Evolutionary conservation across 805 yeast species (phyloP), one percentile per base, ranked within the genome.

Genomic region (Starmerella etchellsii): DNA sequence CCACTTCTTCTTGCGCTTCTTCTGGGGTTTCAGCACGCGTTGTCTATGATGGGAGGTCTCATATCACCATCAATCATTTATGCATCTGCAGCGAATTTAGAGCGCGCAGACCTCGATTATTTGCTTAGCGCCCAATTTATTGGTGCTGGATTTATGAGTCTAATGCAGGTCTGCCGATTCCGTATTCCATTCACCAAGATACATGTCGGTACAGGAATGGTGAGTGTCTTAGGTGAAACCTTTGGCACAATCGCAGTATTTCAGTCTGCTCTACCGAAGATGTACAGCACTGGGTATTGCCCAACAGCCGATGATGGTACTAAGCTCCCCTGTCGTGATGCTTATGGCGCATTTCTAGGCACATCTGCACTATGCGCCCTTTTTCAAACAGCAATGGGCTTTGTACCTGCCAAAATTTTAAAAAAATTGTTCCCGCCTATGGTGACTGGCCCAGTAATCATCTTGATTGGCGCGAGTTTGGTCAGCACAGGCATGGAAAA

Each of bases 371-470:
- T 73, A 19, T 82, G 94, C 62, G 81, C 84, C 3, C 65, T 87
- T 27, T 54, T 85, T 18, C 93, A 82, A 65, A 67, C 85, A 31
- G 51, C 69, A 8, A 57, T 82, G 38, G 78, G 94, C 0, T 85
- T 87, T 59, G 59, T 78, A 50, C 95, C 96, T 10, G 75, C 94
- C 4, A 69, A 66, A 28, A 49, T 69, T 13, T 67, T 85, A 49
- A 84, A 81, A 58, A 74, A 68, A 45, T 54, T 81, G 28, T 85
- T 85, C 66, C 95, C 95, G 18, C 87, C 94, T 29, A 63, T 83
- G 39, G 95, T 87, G 46, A 85, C 94, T 23, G 95, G 95, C 43
- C 94, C 95, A 9, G 95, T 85, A 34, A 94, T 85, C 24, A 61
- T 85, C 41, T 67, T 85, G 27, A 84, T 85, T 55, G 96, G 95